Conservation (phyloP, 805 yeast species). For the Yarrowia keelungensis region DNA sequence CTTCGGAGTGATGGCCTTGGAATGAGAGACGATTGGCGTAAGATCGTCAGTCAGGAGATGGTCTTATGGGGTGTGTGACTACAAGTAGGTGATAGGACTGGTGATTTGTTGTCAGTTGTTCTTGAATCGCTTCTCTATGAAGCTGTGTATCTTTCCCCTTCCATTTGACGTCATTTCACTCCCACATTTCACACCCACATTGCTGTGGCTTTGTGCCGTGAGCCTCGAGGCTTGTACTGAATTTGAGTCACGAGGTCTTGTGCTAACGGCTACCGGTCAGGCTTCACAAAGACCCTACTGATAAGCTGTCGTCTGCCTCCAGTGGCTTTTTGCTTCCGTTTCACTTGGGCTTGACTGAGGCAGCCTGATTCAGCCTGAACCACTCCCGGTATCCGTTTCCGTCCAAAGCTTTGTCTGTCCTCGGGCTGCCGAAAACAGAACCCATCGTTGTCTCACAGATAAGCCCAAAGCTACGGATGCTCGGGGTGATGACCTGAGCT, state of each 20-base stretch:
- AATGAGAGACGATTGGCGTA: background rate
- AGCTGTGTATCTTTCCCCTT: too few species aligned
- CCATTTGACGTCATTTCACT: too few species aligned
- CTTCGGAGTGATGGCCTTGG: background rate
- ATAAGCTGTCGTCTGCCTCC: background rate
- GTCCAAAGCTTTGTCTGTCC: background rate
- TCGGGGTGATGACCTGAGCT: background rate
- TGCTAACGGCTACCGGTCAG: constrained; percentile 4
- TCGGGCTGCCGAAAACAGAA: constrained; percentile 14
- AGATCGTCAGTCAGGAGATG: constrained; percentile 3
- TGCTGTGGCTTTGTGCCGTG: constrained; percentile 5
- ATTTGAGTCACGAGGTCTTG: constrained; percentile 4
- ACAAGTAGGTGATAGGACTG: too few species aligned
- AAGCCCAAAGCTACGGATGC: constrained; percentile 17
- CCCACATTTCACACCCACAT: too few species aligned
- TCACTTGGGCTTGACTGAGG: background rate
- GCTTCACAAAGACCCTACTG: background rate
- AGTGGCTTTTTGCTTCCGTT: background rate
- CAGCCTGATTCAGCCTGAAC: background rate
- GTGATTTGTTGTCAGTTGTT: too few species aligned
- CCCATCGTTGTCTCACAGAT: constrained; percentile 23
- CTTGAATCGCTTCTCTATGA: too few species aligned
- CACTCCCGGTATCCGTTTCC: background rate
- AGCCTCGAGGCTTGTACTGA: background rate
- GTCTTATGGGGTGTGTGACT: too few species aligned